phyloP scores from a whole-genome alignment of 148 eudicot species.

The Nepenthes mirabilis region DNA sequence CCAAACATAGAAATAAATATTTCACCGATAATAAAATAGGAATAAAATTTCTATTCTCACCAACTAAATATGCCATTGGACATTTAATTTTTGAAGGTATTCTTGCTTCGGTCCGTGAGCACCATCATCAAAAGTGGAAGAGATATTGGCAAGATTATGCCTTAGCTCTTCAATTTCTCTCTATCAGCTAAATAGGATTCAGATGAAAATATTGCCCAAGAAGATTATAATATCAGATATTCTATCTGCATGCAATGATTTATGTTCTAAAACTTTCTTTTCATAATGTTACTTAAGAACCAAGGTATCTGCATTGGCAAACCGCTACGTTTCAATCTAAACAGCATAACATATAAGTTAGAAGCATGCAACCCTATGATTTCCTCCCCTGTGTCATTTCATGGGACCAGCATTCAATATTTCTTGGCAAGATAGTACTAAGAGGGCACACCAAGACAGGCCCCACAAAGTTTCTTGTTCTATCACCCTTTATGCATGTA shows the following conservation, averaged over 20 bases:
- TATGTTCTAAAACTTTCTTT: constrained; percentile 84
- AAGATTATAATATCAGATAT: not conserved
- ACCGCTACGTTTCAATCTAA: constrained; percentile 93
- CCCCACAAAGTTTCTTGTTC: too few relatives aligned
- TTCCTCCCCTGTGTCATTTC: too few relatives aligned
- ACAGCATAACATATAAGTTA: not conserved
- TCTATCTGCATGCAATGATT: constrained; percentile 48
- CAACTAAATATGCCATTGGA: constrained; percentile 9
- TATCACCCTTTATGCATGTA: too few relatives aligned
- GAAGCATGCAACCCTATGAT: too few relatives aligned
- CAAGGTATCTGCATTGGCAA: constrained; percentile 47
- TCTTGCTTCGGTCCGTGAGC: constrained; percentile 83
- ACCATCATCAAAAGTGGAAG: constrained; percentile 59
- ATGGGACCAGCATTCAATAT: too few relatives aligned
- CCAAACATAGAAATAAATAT: too few relatives aligned
- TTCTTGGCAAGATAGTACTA: too few relatives aligned
- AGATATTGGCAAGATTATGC: constrained; percentile 57
- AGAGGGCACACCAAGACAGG: too few relatives aligned
- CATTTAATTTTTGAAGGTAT: constrained; percentile 84
- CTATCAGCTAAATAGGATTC: constrained; percentile 24
- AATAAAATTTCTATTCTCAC: too few relatives aligned
- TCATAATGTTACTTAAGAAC: constrained; percentile 84
- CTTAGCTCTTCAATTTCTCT: constrained; percentile 83
- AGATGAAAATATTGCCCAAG: not conserved
- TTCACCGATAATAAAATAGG: too few relatives aligned